phyloP scores from a whole-genome alignment of 1,139 yeast genomes.

The Lodderomyces theae region DNA sequence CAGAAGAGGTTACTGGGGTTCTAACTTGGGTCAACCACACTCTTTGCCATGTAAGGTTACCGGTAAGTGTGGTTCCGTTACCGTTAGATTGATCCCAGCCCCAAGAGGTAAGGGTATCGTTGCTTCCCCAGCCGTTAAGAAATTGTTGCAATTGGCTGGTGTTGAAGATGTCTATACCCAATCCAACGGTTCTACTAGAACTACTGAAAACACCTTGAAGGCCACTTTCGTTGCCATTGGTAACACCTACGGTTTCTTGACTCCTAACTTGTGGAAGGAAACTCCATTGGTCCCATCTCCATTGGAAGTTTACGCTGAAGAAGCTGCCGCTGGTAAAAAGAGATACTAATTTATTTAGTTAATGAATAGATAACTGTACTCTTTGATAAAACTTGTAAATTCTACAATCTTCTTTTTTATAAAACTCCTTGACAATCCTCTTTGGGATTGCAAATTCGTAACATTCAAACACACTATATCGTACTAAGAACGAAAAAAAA shows the following conservation, averaged over 20 bases:
- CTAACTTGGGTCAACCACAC: constrained; percentile 99
- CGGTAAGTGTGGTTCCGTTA: constrained; percentile 99
- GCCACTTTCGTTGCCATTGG: constrained; percentile 99
- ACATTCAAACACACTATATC: constrained; percentile 1
- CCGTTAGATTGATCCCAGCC: constrained; percentile 98
- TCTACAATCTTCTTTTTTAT: too few species aligned
- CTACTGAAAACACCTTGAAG: constrained; percentile 99
- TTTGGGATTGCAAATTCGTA: not conserved
- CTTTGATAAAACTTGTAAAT: not conserved
- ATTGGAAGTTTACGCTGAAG: constrained; percentile 89
- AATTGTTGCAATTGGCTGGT: constrained; percentile 99
- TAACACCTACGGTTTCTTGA: constrained; percentile 99
- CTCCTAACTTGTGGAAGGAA: constrained; percentile 98
- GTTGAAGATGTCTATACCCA: constrained; percentile 99
- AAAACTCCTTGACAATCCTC: not conserved
- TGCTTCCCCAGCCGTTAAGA: constrained; percentile 99
- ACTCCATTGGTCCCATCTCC: constrained; percentile 86
- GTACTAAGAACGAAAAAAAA: not conserved
- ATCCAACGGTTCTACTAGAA: constrained; percentile 99
- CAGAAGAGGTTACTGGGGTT: constrained; percentile 99
- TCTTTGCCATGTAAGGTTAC: constrained; percentile 97
- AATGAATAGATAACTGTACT: not conserved
- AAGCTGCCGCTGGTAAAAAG: constrained; percentile 74
- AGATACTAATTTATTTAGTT: constrained; percentile 47
- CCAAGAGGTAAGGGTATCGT: constrained; percentile 99